Evolutionary conservation across 2,329 filamentous ascomycete species (phyloP).

Genomic region (Rhynchosporium secalis): DNA sequence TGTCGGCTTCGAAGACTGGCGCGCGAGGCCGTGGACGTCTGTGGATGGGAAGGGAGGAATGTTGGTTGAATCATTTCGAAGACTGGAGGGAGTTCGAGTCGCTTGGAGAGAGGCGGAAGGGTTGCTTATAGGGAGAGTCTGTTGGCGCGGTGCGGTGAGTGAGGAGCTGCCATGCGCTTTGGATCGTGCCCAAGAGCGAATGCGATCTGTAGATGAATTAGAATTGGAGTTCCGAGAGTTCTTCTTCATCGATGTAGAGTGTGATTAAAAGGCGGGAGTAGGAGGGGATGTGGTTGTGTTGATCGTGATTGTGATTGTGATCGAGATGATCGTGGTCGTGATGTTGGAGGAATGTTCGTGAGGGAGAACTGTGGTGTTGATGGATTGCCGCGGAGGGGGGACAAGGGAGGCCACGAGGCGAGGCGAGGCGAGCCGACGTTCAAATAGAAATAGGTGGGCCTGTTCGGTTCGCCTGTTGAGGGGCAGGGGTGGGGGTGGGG

Average conservation of each 20-base stretch:
- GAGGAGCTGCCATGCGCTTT: conserved; percentile 54
- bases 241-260: conserved; percentile 59
- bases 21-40: conserved; percentile 34
- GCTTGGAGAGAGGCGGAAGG: conserved; percentile 31
- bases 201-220: conserved; percentile 54
- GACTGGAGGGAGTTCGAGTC: conserved; percentile 22
- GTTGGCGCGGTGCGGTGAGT: conserved; percentile 41
- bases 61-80: conserved; percentile 31
- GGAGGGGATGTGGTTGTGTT: background rate
- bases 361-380: background rate
- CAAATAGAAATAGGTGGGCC: background rate
- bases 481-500: background rate
- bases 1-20: conserved; percentile 35
- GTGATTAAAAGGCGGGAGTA: background rate
- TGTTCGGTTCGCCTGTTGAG: background rate
- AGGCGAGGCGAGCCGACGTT: background rate
- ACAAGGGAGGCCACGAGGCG: background rate
- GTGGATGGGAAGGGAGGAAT: conserved; percentile 32
- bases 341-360: background rate
- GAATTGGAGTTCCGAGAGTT: conserved; percentile 48
- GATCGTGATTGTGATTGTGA: background rate
- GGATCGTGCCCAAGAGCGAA: conserved; percentile 55
- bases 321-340: background rate
- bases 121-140: conserved; percentile 44
- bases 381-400: background rate